Percentiles rank a stretch among this genome's conserved stretches.
Conservation (phyloP, 2,329 filamentous ascomycete genomes). For the Penicillium griseofulvum region DNA sequence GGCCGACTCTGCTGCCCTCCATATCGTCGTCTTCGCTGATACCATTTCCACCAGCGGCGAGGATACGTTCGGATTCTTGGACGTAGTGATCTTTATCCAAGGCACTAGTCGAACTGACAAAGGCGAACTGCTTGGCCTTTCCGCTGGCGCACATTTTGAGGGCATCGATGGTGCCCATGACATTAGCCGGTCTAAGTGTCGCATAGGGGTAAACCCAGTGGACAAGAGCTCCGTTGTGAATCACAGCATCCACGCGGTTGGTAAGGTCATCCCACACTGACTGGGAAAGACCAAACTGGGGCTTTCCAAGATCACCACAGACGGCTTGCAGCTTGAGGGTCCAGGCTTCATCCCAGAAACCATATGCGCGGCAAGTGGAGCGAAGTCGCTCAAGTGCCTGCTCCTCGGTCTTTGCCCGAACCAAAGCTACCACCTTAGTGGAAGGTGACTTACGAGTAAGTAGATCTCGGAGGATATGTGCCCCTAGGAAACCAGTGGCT, state of each 20-base stretch:
- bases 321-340: slow-evolving; percentile 62
- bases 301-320: slow-evolving; percentile 70
- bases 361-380: slow-evolving; percentile 70
- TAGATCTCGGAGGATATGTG: slow-evolving; percentile 74
- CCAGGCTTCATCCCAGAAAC: slow-evolving; percentile 71
- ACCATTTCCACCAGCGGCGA: slow-evolving; percentile 60
- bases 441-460: slow-evolving; percentile 58
- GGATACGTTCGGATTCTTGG: slow-evolving; percentile 63
- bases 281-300: slow-evolving; percentile 68
- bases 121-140: slow-evolving; percentile 75
- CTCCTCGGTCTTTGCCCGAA: slow-evolving; percentile 64
- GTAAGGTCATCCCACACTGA: slow-evolving; percentile 64
- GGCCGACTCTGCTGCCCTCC: slow-evolving; percentile 68
- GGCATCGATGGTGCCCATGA: slow-evolving; percentile 73
- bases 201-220: slow-evolving; percentile 82
- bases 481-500: slow-evolving; percentile 84
- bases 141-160: slow-evolving; percentile 73
- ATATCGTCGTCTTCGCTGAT: slow-evolving; percentile 77
- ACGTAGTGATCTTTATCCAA: slow-evolving; percentile 83
- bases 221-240: slow-evolving; percentile 77
- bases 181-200: slow-evolving; percentile 70
- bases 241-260: slow-evolving; percentile 66
- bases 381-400: slow-evolving; percentile 64
- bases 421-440: slow-evolving; percentile 69
- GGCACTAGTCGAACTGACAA: slow-evolving; percentile 78